Conservation (phyloP, 331 rosid species). For the Pyrus hybrid region DNA sequence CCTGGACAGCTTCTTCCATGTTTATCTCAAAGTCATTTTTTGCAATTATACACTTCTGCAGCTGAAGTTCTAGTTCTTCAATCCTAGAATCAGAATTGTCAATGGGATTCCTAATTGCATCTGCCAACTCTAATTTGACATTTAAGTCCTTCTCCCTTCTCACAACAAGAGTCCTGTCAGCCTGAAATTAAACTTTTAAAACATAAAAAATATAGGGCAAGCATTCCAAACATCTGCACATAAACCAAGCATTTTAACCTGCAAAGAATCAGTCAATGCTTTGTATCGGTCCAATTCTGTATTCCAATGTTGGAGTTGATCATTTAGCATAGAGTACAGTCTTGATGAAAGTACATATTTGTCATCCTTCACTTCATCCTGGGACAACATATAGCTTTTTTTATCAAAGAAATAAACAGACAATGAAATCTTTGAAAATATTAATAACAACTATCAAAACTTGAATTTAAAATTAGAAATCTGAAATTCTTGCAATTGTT, state of each 20-base stretch:
- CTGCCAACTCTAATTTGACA: constrained; percentile 57
- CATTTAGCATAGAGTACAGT: constrained; percentile 56
- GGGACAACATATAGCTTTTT: constrained; percentile 9
- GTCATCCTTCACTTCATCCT: constrained; percentile 81
- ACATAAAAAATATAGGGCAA: constrained; percentile 3
- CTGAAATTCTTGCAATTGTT: constrained; percentile 81
- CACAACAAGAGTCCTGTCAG: constrained; percentile 51
- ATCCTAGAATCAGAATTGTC: constrained; percentile 46
- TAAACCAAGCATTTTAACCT: constrained; percentile 42
- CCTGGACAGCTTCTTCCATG: constrained; percentile 86
- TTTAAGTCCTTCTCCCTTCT: constrained; percentile 79
- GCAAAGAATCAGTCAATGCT: constrained; percentile 59
- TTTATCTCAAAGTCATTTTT: constrained; percentile 71
- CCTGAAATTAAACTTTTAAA: constrained; percentile 39
- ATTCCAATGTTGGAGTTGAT: constrained; percentile 92
- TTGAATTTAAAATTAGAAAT: constrained; percentile 25
- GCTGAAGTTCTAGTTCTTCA: constrained; percentile 69
- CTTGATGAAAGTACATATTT: constrained; percentile 68
- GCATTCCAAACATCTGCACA: background rate
- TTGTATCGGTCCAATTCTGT: constrained; percentile 64
- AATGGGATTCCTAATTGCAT: constrained; percentile 44
- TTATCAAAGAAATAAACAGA: background rate
- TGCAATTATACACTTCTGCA: constrained; percentile 58
- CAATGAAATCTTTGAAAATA: constrained; percentile 6
- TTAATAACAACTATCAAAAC: constrained; percentile 5